Conservation (phyloP, 202 grass and related monocot genomes). For the Sporobolus alterniflorus region DNA sequence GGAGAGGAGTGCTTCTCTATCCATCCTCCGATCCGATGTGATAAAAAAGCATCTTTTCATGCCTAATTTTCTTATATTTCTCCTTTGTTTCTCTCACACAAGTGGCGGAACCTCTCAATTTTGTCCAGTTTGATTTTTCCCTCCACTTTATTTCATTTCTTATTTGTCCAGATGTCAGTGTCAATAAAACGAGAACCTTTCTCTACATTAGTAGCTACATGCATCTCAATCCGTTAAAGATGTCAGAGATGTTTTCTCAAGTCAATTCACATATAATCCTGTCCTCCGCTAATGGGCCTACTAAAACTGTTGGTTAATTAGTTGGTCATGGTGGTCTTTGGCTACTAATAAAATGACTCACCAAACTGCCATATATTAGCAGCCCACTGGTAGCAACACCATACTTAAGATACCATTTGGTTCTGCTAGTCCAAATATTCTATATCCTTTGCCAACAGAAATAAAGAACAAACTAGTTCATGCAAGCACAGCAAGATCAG, state of each 20-base stretch:
- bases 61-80: conserved; percentile 5
- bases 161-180: conserved; percentile 7
- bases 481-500: neutral
- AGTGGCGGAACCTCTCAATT: conserved; percentile 23
- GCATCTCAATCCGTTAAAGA: conserved; percentile 6
- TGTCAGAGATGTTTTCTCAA: conserved; percentile 23
- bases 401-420: conserved; percentile 5
- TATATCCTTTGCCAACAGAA: conserved; percentile 12
- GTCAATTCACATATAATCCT: conserved; percentile 51
- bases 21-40: conserved; percentile 26
- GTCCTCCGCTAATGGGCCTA: conserved; percentile 26
- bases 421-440: neutral
- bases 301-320: conserved; percentile 38
- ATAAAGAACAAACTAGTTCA: conserved; percentile 3
- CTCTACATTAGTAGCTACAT: conserved; percentile 1
- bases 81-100: neutral
- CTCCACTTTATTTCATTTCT: neutral
- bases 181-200: neutral
- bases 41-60: conserved; percentile 28
- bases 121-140: conserved; percentile 5
- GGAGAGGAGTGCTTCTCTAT: conserved; percentile 59
- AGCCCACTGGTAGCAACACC: conserved; percentile 12
- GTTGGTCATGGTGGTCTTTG: conserved; percentile 34
- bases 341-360: conserved; percentile 7
- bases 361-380: no score